phyloP scores from a whole-genome alignment of 2,329 filamentous ascomycete genomes.

The Myriosclerotinia scirpicola region DNA sequence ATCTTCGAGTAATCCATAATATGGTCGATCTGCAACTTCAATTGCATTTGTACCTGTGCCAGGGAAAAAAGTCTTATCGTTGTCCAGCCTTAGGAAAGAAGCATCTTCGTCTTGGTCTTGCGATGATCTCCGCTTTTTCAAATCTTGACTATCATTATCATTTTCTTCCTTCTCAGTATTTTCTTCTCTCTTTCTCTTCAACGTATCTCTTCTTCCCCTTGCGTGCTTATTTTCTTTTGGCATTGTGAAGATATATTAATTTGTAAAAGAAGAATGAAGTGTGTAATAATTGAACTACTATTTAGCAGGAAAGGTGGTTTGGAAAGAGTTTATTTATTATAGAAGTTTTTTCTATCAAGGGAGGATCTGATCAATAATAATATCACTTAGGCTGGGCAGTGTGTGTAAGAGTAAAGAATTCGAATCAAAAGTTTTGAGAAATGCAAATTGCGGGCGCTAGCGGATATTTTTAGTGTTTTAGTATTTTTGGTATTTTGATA shows the following conservation, averaged over 20 bases:
- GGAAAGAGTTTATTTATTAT: background rate
- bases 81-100: conserved; percentile 30
- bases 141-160: conserved; percentile 41
- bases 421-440: conserved; percentile 9
- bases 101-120: background rate
- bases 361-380: background rate
- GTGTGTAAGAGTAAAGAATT: conserved; percentile 6
- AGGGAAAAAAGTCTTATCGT: conserved; percentile 24
- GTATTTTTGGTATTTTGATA: too few relatives aligned
- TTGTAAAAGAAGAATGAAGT: background rate
- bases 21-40: conserved; percentile 46
- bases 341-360: background rate
- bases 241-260: conserved; percentile 44
- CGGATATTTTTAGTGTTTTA: background rate
- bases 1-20: conserved; percentile 90
- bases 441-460: conserved; percentile 17
- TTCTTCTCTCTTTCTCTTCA: conserved; percentile 49
- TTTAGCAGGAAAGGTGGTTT: background rate
- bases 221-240: conserved; percentile 60
- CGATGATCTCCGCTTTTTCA: conserved; percentile 41
- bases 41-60: conserved; percentile 30
- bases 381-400: too few relatives aligned
- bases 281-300: too few relatives aligned
- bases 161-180: conserved; percentile 44
- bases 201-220: conserved; percentile 54